Conservation (phyloP, 2,329 filamentous ascomycete genomes). For the Fusarium sp. region DNA sequence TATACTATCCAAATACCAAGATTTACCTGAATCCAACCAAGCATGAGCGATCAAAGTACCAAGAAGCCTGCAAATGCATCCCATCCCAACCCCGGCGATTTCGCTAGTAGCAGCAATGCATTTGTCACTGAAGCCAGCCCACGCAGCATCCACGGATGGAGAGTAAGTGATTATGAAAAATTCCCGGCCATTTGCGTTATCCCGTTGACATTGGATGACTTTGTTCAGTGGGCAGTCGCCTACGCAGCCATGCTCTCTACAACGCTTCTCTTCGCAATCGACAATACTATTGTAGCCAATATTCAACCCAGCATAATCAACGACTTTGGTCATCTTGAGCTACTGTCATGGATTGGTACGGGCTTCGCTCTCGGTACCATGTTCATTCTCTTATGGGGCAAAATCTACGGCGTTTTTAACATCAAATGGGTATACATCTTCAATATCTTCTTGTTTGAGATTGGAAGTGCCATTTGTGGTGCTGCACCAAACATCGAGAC, state of each 20-base stretch:
- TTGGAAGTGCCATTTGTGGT: neutral
- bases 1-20: fast-evolving
- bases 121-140: neutral
- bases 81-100: neutral
- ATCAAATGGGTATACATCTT: neutral
- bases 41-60: neutral
- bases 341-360: neutral
- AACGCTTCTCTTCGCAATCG: neutral
- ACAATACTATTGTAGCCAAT: neutral
- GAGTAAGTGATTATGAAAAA: fast-evolving
- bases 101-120: neutral
- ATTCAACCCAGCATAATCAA: neutral
- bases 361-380: neutral
- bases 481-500: neutral
- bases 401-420: neutral
- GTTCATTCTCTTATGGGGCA: neutral
- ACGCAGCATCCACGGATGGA: neutral
- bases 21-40: neutral
- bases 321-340: neutral
- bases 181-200: fast-evolving
- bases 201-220: neutral
- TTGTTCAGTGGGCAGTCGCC: neutral
- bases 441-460: neutral
- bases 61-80: neutral
- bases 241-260: constrained; percentile 4